Conservation (phyloP, 2,329 filamentous ascomycete genomes). For the Penicillium sp. region DNA sequence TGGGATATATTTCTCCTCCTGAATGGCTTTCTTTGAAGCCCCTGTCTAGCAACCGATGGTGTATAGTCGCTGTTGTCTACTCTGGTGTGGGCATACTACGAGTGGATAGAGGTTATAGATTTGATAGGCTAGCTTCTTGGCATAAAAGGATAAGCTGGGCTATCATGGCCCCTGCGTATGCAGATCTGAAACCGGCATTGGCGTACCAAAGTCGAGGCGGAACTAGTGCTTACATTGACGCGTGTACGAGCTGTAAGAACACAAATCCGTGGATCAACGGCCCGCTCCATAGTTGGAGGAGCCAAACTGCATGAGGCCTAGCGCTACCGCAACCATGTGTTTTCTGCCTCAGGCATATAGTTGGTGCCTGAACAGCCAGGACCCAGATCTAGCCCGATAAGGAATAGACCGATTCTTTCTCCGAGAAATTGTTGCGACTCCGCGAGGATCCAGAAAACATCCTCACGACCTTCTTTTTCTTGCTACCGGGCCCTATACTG, state of each 20-base stretch:
- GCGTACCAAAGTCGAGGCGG: background rate
- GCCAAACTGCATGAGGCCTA: slow-evolving; percentile 7
- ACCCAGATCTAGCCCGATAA: slow-evolving; percentile 7
- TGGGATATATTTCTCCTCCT: too few relatives aligned
- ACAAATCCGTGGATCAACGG: slow-evolving; percentile 3
- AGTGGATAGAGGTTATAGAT: background rate
- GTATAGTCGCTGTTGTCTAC: too few relatives aligned
- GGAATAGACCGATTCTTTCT: slow-evolving; percentile 5
- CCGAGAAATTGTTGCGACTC: slow-evolving; percentile 15
- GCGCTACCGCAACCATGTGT: slow-evolving; percentile 4
- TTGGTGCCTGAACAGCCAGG: slow-evolving; percentile 2
- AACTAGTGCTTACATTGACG: background rate
- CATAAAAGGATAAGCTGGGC: background rate
- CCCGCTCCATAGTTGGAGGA: background rate
- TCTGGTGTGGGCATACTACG: background rate
- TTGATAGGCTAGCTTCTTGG: background rate
- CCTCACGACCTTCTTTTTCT: background rate
- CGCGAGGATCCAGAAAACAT: slow-evolving; percentile 1
- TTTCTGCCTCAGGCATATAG: background rate
- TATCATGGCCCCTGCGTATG: background rate
- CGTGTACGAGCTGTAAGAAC: slow-evolving; percentile 1
- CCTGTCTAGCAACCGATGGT: too few relatives aligned
- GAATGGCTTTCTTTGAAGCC: too few relatives aligned
- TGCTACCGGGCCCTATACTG: background rate
- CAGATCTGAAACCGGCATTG: background rate